phyloP scores from a whole-genome alignment of 495 filamentous ascomycete genomes.

The Neurospora sp. region DNA sequence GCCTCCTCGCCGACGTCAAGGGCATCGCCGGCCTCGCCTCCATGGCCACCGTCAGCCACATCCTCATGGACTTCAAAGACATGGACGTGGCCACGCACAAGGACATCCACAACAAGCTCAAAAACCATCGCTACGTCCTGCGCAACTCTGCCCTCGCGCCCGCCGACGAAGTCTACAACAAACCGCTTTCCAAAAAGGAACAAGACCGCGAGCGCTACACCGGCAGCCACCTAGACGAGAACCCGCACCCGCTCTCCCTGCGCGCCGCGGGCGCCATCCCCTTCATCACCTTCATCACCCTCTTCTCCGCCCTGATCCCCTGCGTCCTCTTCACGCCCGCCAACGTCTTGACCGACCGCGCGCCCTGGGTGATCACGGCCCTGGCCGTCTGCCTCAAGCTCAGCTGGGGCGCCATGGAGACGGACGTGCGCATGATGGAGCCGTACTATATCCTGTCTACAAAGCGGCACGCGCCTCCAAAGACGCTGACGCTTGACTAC shows the following conservation, averaged over 20 bases:
- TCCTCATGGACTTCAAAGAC: conserved; percentile 64
- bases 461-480: conserved; percentile 48
- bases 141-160: conserved; percentile 56
- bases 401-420: conserved; percentile 59
- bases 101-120: conserved; percentile 55
- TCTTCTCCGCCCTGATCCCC: conserved; percentile 45
- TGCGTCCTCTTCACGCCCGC: conserved; percentile 47
- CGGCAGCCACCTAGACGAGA: conserved; percentile 34
- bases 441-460: conserved; percentile 58
- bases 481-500: conserved; percentile 60
- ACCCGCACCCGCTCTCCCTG: conserved; percentile 62
- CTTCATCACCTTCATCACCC: conserved; percentile 38
- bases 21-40: conserved; percentile 66
- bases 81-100: conserved; percentile 55
- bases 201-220: conserved; percentile 24
- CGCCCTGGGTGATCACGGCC: conserved; percentile 54
- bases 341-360: conserved; percentile 44
- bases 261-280: conserved; percentile 47
- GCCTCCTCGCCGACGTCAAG: conserved; percentile 56
- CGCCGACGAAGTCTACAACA: conserved; percentile 23
- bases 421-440: conserved; percentile 61
- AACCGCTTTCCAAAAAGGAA: conserved; percentile 17
- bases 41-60: conserved; percentile 62
- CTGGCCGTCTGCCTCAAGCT: conserved; percentile 57
- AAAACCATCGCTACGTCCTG: conserved; percentile 53